phyloP scores from a whole-genome alignment of 768 basidiomycete species.

The Psilocybe cubensis region DNA sequence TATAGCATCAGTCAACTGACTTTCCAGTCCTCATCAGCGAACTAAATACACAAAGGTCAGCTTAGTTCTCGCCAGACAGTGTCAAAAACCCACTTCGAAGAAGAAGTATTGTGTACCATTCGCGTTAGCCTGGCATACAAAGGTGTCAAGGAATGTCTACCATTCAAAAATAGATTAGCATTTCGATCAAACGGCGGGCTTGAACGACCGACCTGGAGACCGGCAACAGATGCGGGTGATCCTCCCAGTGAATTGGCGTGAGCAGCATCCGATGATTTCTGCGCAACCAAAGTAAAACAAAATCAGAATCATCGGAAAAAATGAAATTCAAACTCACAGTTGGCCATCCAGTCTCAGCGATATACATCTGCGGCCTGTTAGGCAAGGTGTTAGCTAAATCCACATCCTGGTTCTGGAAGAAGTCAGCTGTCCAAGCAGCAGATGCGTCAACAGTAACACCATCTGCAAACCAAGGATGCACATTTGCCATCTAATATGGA shows the following conservation, averaged over 20 bases:
- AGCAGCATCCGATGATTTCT: conserved; percentile 63
- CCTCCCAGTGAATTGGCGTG: conserved; percentile 67
- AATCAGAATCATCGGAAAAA: background rate
- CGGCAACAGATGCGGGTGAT: conserved; percentile 59
- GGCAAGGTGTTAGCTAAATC: conserved; percentile 52
- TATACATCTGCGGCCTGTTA: conserved; percentile 83
- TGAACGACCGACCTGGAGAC: conserved; percentile 51
- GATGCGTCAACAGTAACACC: conserved; percentile 59
- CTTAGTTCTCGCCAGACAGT: background rate
- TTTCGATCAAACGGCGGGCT: background rate
- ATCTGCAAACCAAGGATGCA: conserved; percentile 95
- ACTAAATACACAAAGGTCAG: conserved; percentile 41
- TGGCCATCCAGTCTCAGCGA: conserved; percentile 84
- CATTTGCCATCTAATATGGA: conserved; percentile 75
- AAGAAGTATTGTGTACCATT: conserved; percentile 89
- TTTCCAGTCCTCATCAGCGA: conserved; percentile 85
- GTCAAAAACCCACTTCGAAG: conserved; percentile 60
- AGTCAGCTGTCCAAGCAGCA: conserved; percentile 81
- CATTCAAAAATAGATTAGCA: conserved; percentile 2
- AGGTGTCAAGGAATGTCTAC: conserved; percentile 82
- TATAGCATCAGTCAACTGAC: conserved; percentile 32
- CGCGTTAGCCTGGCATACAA: conserved; percentile 83
- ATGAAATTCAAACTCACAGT: conserved; percentile 11
- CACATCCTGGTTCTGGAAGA: conserved; percentile 75
- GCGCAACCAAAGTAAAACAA: conserved; percentile 16